These are phyloP conservation scores for Zygotorulaspora sp. DNA, from an alignment of 805 yeast species.

Conservation along the genomic window DNA sequence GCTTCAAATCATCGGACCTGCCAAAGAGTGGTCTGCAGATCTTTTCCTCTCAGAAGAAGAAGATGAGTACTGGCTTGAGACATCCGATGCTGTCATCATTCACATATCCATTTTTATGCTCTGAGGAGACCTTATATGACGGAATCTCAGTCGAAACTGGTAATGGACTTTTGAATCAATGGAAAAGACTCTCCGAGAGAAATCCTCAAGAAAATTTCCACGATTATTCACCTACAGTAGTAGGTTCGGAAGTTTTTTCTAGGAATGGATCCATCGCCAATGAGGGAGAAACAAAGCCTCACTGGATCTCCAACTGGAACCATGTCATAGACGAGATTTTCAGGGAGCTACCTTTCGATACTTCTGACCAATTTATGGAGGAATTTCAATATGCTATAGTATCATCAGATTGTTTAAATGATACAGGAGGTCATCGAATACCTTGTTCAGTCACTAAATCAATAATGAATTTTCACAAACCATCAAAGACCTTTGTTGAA, in stretches of 20 bases:
- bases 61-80: constrained; percentile 1
- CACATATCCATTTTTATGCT: constrained; percentile 3
- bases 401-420: constrained; percentile 46
- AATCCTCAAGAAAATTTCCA: constrained; percentile 12
- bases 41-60: constrained; percentile 11
- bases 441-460: constrained; percentile 20
- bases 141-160: not conserved
- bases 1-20: constrained; percentile 2
- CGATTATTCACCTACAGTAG: constrained; percentile 30
- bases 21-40: constrained; percentile 17
- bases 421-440: constrained; percentile 32
- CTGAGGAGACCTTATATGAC: constrained; percentile 7
- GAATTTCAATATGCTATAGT: constrained; percentile 48
- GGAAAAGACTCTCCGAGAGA: constrained; percentile 8
- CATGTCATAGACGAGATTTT: constrained; percentile 12
- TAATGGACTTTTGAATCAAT: not conserved
- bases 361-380: constrained; percentile 38
- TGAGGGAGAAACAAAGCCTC: not conserved
- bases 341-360: constrained; percentile 11
- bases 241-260: constrained; percentile 16
- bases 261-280: not conserved
- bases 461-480: constrained; percentile 18
- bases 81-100: constrained; percentile 1
- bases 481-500: constrained; percentile 14
- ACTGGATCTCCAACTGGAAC: constrained; percentile 3